Evolutionary conservation across 164 flowering plant genomes (phyloP).

Genomic region (Vitis amurensis): DNA sequence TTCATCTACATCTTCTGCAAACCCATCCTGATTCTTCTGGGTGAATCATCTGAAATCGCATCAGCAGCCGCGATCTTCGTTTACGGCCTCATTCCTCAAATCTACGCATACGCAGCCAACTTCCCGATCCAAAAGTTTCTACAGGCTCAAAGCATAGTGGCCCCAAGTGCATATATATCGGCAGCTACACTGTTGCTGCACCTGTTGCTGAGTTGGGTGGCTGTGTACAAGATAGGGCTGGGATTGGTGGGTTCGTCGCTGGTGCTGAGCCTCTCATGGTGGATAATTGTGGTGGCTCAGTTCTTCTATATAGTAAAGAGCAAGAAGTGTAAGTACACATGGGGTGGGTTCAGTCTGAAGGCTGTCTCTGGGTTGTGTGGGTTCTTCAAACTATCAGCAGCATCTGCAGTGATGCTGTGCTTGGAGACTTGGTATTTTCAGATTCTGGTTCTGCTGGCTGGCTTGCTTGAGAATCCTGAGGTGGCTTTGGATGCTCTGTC

Average conservation of each 20-base stretch:
- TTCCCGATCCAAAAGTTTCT: constrained; percentile 39
- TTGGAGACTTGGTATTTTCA: constrained; percentile 53
- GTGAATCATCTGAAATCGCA: constrained; percentile 24
- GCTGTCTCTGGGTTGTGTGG: constrained; percentile 32
- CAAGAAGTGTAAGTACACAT: constrained; percentile 30
- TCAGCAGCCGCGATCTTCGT: constrained; percentile 32
- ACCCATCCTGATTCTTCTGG: constrained; percentile 27
- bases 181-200: constrained; percentile 20
- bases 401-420: constrained; percentile 52
- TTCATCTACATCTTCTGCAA: constrained; percentile 29
- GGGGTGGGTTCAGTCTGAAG: constrained; percentile 34
- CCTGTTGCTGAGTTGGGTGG: constrained; percentile 21
- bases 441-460: constrained; percentile 41
- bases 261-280: constrained; percentile 32
- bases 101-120: constrained; percentile 32
- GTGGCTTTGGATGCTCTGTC: constrained; percentile 42
- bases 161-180: constrained; percentile 27
- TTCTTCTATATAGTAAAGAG: constrained; percentile 30
- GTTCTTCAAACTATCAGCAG: constrained; percentile 41
- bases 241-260: constrained; percentile 37
- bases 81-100: constrained; percentile 32
- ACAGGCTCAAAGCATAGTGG: constrained; percentile 41
- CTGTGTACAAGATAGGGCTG: constrained; percentile 21
- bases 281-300: constrained; percentile 36
- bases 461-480: constrained; percentile 39